Evolutionary conservation across 371 early-diverging fungal genomes (phyloP).

Genomic region (Choanephora cucurbitarum): DNA sequence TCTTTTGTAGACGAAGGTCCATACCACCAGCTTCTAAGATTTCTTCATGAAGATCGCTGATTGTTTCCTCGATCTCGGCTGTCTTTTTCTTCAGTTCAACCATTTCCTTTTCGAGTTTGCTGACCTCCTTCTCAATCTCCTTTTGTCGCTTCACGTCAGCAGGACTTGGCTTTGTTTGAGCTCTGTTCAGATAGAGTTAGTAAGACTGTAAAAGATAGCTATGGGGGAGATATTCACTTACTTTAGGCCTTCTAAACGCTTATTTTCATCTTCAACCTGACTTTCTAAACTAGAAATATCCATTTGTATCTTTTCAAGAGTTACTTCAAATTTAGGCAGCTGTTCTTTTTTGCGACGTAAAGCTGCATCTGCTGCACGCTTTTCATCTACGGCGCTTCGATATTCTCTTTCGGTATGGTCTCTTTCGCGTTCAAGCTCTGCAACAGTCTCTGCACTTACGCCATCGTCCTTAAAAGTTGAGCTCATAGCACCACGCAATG

Average conservation of each 20-base stretch:
- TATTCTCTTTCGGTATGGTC: slow-evolving; percentile 61
- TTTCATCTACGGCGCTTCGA: slow-evolving; percentile 50
- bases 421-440: slow-evolving; percentile 57
- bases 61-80: slow-evolving; percentile 62
- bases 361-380: slow-evolving; percentile 53
- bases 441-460: slow-evolving; percentile 61
- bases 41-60: slow-evolving; percentile 78
- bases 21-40: slow-evolving; percentile 92
- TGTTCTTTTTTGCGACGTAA: slow-evolving; percentile 56
- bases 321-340: slow-evolving; percentile 66
- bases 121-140: slow-evolving; percentile 45
- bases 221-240: too few relatives aligned
- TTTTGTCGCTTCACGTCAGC: slow-evolving; percentile 46
- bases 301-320: slow-evolving; percentile 75
- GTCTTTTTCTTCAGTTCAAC: slow-evolving; percentile 41
- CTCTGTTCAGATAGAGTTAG: slow-evolving; percentile 29
- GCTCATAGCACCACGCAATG: slow-evolving; percentile 84
- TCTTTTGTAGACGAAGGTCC: slow-evolving; percentile 82
- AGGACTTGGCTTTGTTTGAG: slow-evolving; percentile 47
- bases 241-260: slow-evolving; percentile 56
- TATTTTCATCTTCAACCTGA: slow-evolving; percentile 63
- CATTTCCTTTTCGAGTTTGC: slow-evolving; percentile 44
- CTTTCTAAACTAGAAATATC: slow-evolving; percentile 67
- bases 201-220: too few relatives aligned
- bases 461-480: slow-evolving; percentile 67